Evolutionary conservation across 2,329 filamentous ascomycete species (phyloP).

Genomic region (Diaporthe humulicola): DNA sequence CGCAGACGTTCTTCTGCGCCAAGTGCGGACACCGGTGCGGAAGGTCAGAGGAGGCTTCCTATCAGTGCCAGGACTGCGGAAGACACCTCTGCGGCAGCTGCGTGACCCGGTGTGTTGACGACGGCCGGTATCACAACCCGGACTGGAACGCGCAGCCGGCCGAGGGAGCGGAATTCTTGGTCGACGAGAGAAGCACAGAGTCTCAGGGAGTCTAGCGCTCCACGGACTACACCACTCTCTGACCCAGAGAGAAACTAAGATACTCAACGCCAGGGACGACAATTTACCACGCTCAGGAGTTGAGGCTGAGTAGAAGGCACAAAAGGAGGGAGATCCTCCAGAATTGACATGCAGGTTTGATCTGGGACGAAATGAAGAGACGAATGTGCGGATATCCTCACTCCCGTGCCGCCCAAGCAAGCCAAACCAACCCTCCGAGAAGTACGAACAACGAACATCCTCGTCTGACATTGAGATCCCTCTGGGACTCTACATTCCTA

Average conservation of each 20-base stretch:
- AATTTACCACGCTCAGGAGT: too few species aligned
- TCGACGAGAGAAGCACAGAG: too few species aligned
- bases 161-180: background rate
- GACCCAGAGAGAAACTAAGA: background rate
- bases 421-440: too few species aligned
- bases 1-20: background rate
- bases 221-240: background rate
- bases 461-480: too few species aligned
- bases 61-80: constrained; percentile 7
- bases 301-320: background rate
- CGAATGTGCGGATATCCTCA: too few species aligned
- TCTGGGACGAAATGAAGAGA: too few species aligned
- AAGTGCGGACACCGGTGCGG: background rate
- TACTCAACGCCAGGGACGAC: background rate
- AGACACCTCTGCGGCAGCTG: background rate
- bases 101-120: background rate
- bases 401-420: too few species aligned
- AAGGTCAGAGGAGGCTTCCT: background rate
- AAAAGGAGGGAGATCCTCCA: background rate
- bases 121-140: background rate
- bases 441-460: too few species aligned
- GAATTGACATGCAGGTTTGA: too few species aligned
- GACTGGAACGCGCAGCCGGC: constrained; percentile 5
- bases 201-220: too few species aligned
- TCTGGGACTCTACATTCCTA: too few species aligned